phyloP scores from a whole-genome alignment of 208 protist species.

The Strigomonas oncopelti region DNA sequence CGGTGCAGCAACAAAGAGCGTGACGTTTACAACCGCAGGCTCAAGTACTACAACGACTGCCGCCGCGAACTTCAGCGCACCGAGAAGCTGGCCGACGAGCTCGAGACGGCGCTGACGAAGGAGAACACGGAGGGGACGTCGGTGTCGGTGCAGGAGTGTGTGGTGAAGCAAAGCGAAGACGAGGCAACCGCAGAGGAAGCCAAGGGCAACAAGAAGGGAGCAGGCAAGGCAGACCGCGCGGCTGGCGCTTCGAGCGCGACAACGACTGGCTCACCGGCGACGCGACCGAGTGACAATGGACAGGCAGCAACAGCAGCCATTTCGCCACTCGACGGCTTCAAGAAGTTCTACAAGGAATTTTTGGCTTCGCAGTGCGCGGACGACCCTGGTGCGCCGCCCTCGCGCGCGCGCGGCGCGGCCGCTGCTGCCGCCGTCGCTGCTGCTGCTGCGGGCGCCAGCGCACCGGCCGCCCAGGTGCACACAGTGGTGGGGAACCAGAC shows the following conservation, averaged over 20 bases:
- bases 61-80: slow-evolving; percentile 40
- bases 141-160: slow-evolving; percentile 20
- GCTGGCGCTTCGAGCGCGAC: not conserved
- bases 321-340: slow-evolving; percentile 20
- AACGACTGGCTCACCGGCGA: not conserved
- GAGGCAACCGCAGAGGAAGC: not conserved
- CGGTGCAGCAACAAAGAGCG: slow-evolving; percentile 36
- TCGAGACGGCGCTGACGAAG: slow-evolving; percentile 17
- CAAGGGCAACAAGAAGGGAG: slow-evolving; percentile 5
- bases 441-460: too few relatives aligned
- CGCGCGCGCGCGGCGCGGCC: not conserved
- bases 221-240: not conserved
- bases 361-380: not conserved
- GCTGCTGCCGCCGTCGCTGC: not conserved
- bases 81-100: slow-evolving; percentile 20
- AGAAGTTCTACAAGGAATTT: slow-evolving; percentile 16
- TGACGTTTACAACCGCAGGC: slow-evolving; percentile 62
- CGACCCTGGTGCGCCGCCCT: not conserved
- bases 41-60: slow-evolving; percentile 82
- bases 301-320: not conserved
- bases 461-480: too few relatives aligned
- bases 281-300: not conserved
- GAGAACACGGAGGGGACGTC: slow-evolving; percentile 16
- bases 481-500: slow-evolving; percentile 1
- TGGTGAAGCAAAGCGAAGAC: slow-evolving; percentile 19